Conservation (phyloP, 139 green algal genomes). For the Astrephomene gubernaculifera region DNA sequence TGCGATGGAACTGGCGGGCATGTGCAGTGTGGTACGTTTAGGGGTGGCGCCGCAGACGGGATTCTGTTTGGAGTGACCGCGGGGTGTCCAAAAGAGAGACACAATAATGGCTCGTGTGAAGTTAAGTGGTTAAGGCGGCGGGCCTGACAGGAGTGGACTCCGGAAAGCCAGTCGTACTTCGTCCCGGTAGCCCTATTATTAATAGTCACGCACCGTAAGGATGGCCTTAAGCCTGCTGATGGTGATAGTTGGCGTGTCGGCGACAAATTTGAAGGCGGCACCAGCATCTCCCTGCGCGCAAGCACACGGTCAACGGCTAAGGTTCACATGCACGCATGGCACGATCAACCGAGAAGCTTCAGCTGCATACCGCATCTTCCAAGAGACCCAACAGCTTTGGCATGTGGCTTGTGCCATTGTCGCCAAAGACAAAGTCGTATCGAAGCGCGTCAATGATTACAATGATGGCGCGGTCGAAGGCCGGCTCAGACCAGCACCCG, state of each 20-base stretch:
- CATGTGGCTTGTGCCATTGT: not conserved
- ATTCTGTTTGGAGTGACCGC: not conserved
- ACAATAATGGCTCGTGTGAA: too few species aligned
- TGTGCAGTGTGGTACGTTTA: too few species aligned
- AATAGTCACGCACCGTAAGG: conserved; percentile 59
- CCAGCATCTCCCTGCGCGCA: conserved; percentile 48
- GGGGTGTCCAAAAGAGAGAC: not conserved
- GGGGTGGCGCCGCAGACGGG: not conserved
- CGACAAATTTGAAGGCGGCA: conserved; percentile 76
- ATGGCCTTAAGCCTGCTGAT: conserved; percentile 90
- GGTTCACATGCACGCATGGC: too few species aligned
- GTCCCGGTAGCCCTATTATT: too few species aligned
- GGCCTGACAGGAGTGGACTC: not conserved
- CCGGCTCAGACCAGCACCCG: conserved; percentile 21
- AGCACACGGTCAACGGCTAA: too few species aligned
- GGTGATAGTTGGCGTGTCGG: conserved; percentile 93
- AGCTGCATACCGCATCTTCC: conserved; percentile 32
- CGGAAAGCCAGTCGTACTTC: too few species aligned
- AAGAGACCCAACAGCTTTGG: conserved; percentile 44
- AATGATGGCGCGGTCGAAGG: conserved; percentile 69
- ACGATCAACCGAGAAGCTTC: too few species aligned
- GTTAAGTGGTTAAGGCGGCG: not conserved
- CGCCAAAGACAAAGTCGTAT: conserved; percentile 71
- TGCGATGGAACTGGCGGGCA: not conserved
- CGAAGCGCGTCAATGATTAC: conserved; percentile 89